phyloP scores from a whole-genome alignment of 352 stramenopile species.

The Phytophthora uliginosa region DNA sequence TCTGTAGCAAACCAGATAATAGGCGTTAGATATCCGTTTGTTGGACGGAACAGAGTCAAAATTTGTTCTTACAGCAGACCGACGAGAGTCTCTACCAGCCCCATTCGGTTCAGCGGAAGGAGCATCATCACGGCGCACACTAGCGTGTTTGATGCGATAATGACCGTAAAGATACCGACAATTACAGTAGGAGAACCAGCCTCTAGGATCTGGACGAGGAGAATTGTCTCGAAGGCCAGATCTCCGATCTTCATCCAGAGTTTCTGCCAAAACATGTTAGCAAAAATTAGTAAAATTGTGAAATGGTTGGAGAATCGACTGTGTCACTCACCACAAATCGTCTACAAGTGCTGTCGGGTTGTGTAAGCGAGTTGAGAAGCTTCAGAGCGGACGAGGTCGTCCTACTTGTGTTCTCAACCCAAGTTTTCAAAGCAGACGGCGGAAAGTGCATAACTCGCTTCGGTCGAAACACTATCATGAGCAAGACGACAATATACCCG shows the following conservation, averaged over 20 bases:
- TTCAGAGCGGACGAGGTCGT: background rate
- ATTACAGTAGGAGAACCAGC: conserved; percentile 22
- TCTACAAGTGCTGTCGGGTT: background rate
- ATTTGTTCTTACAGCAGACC: conserved; percentile 15
- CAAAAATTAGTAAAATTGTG: background rate
- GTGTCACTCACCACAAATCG: background rate
- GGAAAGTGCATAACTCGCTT: too few relatives aligned
- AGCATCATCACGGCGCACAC: conserved; percentile 28
- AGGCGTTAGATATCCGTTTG: too few relatives aligned
- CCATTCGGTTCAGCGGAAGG: conserved; percentile 11
- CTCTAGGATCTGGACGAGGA: conserved; percentile 34
- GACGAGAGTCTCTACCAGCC: conserved; percentile 17
- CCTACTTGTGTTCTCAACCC: too few relatives aligned
- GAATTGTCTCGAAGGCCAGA: conserved; percentile 27
- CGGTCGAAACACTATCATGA: too few relatives aligned
- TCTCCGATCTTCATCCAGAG: conserved; percentile 34
- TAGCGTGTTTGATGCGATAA: conserved; percentile 27
- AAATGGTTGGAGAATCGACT: background rate
- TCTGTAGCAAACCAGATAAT: conserved; percentile 7
- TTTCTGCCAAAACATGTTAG: conserved; percentile 7
- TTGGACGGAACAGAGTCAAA: background rate
- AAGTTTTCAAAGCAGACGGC: too few relatives aligned
- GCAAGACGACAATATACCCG: too few relatives aligned
- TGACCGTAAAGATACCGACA: conserved; percentile 27
- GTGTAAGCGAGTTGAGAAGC: background rate